These are phyloP conservation scores for Candida tunisiensis DNA, from an alignment of 1,139 yeast species.

Conservation along the genomic window DNA sequence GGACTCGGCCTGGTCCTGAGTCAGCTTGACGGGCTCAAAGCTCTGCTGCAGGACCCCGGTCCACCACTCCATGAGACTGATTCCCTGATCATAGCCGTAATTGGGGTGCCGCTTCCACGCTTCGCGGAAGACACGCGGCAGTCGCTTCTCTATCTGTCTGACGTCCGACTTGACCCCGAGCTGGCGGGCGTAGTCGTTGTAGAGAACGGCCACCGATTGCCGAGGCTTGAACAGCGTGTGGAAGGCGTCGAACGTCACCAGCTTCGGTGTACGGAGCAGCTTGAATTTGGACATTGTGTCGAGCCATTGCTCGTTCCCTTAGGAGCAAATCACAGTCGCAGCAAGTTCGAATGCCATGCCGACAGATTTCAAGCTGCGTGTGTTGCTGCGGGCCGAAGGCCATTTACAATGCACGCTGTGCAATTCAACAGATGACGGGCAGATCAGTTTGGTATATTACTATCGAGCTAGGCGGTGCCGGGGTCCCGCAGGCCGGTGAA, in stretches of 20 bases:
- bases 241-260: constrained; percentile 1
- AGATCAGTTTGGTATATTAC: no score
- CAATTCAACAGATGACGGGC: no score
- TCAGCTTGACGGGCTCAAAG: neutral
- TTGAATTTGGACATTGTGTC: no score
- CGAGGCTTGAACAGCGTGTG: constrained; percentile 1
- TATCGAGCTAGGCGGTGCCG: constrained; percentile 3
- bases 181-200: neutral
- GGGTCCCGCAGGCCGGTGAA: constrained; percentile 38
- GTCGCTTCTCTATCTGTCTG: neutral
- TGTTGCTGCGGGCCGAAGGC: no score
- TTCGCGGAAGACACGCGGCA: neutral
- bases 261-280: neutral
- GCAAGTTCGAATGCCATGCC: no score
- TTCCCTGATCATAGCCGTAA: constrained; percentile 1
- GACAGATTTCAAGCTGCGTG: no score
- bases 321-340: no score
- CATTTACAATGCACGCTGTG: no score
- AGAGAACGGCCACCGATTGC: neutral
- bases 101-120: neutral
- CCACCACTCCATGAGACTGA: constrained; percentile 1
- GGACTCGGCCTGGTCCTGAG: neutral
- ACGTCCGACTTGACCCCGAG: neutral
- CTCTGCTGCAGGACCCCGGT: neutral
- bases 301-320: no score